Evolutionary conservation across 1,139 yeast species (phyloP).

Genomic region (Wickerhamiella pararugosa): DNA sequence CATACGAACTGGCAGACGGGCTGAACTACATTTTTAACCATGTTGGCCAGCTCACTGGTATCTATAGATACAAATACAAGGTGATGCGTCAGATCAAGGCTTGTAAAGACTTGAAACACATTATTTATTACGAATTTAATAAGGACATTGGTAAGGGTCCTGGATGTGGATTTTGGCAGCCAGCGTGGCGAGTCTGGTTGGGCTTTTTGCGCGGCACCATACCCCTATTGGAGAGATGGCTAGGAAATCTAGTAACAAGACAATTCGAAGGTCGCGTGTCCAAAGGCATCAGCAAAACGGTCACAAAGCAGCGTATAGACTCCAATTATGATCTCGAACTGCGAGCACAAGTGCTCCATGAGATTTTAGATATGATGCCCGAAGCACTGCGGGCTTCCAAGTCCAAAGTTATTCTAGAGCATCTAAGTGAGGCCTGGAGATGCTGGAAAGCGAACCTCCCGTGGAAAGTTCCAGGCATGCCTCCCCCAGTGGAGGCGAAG

Average conservation of each 20-base stretch:
- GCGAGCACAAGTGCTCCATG: conserved; percentile 90
- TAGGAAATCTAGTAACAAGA: conserved; percentile 78
- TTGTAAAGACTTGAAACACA: conserved; percentile 88
- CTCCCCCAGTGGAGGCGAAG: conserved; percentile 74
- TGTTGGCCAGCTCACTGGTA: conserved; percentile 90
- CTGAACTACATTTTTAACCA: conserved; percentile 80
- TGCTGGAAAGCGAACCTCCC: conserved; percentile 99
- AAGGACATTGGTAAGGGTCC: conserved; percentile 82
- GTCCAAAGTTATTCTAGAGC: conserved; percentile 79
- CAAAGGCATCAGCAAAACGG: conserved; percentile 83
- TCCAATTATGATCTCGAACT: conserved; percentile 88
- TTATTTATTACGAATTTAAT: conserved; percentile 73
- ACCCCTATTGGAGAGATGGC: conserved; percentile 87
- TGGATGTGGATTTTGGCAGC: conserved; percentile 99
- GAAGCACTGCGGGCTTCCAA: conserved; percentile 83
- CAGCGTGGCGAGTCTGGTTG: conserved; percentile 96
- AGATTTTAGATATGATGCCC: conserved; percentile 92
- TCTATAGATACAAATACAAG: conserved; percentile 88
- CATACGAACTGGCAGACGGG: conserved; percentile 92
- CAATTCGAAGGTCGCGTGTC: conserved; percentile 94
- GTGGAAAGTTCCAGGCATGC: conserved; percentile 96
- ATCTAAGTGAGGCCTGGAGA: conserved; percentile 96
- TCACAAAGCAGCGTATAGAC: conserved; percentile 90
- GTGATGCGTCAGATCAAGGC: conserved; percentile 98
- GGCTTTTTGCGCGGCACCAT: conserved; percentile 85